Evolutionary conservation across 2,329 filamentous ascomycete genomes (phyloP), one percentile per base, ranked within the genome.

Genomic region (Colletotrichum agaves): DNA sequence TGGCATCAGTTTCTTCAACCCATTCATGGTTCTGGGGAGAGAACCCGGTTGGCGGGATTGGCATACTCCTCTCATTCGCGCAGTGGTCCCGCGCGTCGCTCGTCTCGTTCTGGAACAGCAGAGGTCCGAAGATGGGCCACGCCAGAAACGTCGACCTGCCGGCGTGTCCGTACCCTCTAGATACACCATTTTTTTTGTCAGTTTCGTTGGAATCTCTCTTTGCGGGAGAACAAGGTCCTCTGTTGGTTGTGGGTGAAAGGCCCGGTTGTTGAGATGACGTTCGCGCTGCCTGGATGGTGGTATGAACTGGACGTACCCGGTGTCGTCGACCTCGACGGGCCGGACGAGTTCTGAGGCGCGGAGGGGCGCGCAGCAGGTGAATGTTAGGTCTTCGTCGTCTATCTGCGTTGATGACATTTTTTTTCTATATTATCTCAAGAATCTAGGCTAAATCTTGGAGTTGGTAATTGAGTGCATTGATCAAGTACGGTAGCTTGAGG

Each of bases 1-100:
- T 19, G 13, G n/a, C 47, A 35, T 56, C 11, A 62, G 39, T 37
- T 33, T 35, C 5, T 12, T 49, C 13, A 8, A 10, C 49, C 15
- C 17, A 27, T 23, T 3, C 12, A n/a, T 57, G n/a, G 37, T n/a
- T n/a, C n/a, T n/a, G n/a, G n/a, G n/a, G n/a, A n/a, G n/a, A n/a
- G 35, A 5, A 17, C 41, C 6, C n/a, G 12, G 31, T 11, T 11
- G 46, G 21, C n/a, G 15, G 10, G 10, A 6, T 52, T 10, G 27
- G 72, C 79, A 61, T 75, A 88, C 87, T 94, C 77, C 92, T 82
- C 78, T 94, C 92, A 70, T 93, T 93, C 53, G 92, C 92, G 75
- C 91, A 92, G 78, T 94, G 91, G 72, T 94, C 92, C 58, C 92
- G 83, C 61, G 91, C 91, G 76, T 94, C 92, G 61, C 90, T 92